These are phyloP conservation scores for Zasmidium angulare DNA, from an alignment of 2,329 filamentous ascomycete species.

Conservation along the genomic window DNA sequence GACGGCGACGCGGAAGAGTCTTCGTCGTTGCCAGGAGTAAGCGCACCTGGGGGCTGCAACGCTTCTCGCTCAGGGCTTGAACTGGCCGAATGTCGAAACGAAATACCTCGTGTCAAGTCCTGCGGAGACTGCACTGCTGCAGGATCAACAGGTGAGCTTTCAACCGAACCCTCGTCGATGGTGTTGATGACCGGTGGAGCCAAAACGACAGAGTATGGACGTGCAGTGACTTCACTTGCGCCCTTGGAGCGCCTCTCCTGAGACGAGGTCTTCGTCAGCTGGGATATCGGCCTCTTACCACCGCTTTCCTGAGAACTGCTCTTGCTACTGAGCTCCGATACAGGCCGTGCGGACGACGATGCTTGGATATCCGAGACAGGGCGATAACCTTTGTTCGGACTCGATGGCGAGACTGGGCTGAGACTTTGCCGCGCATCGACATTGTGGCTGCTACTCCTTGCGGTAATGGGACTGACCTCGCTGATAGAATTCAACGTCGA, in stretches of 20 bases:
- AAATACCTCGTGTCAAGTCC: slow-evolving; percentile 10
- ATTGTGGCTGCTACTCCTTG: slow-evolving; percentile 13
- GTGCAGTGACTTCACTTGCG: slow-evolving; percentile 9
- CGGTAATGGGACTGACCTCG: slow-evolving; percentile 27
- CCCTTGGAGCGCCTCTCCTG: neutral
- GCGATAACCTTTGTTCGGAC: slow-evolving; percentile 15
- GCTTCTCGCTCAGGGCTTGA: neutral
- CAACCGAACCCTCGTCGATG: slow-evolving; percentile 18
- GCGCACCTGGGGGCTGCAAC: neutral
- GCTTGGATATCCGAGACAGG: slow-evolving; percentile 18
- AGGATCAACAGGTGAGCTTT: slow-evolving; percentile 17
- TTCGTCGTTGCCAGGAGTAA: neutral
- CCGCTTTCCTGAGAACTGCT: slow-evolving; percentile 1
- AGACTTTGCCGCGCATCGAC: slow-evolving; percentile 13
- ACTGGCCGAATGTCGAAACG: slow-evolving; percentile 6
- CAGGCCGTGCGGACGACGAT: neutral
- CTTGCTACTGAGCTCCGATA: slow-evolving; percentile 1
- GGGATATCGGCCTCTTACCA: slow-evolving; percentile 3
- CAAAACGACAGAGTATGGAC: slow-evolving; percentile 15
- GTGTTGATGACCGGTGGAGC: slow-evolving; percentile 20
- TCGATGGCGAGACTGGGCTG: slow-evolving; percentile 21
- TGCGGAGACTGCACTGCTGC: slow-evolving; percentile 2
- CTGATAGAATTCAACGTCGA: slow-evolving; percentile 20
- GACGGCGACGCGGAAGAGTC: slow-evolving; percentile 2
- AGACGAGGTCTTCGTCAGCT: slow-evolving; percentile 6